phyloP scores from a whole-genome alignment of 768 basidiomycete species.

The Amanita rubescens region DNA sequence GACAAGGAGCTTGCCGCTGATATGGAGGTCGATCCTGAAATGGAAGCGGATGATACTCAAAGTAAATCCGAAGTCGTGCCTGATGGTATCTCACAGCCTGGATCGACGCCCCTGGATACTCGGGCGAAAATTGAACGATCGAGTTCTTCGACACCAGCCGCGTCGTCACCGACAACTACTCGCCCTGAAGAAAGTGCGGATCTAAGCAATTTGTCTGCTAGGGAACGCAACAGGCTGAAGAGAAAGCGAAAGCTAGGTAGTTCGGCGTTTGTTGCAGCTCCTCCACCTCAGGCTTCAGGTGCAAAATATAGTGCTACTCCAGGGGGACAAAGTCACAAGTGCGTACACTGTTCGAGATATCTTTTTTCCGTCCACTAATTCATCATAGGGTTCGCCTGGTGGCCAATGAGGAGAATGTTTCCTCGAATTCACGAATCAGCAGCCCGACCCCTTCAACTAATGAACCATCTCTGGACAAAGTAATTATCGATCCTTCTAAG shows the following conservation, averaged over 20 bases:
- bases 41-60: constrained; percentile 31
- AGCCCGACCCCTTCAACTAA: constrained; percentile 46
- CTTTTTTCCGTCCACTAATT: constrained; percentile 5
- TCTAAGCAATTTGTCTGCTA: constrained; percentile 63
- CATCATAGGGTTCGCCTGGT: constrained; percentile 61
- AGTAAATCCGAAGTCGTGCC: constrained; percentile 19
- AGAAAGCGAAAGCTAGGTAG: constrained; percentile 89
- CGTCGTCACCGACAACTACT: constrained; percentile 42
- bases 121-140: constrained; percentile 12
- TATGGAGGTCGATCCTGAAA: constrained; percentile 36
- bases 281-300: constrained; percentile 51
- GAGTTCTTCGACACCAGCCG: constrained; percentile 38
- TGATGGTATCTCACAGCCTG: constrained; percentile 17
- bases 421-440: constrained; percentile 45
- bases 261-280: constrained; percentile 71
- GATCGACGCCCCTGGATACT: background rate
- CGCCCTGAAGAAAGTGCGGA: constrained; percentile 39
- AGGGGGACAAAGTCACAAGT: constrained; percentile 55
- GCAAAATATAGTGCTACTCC: constrained; percentile 58
- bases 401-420: constrained; percentile 49
- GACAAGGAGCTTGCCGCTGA: constrained; percentile 74
- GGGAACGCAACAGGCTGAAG: constrained; percentile 91
- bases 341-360: constrained; percentile 12
- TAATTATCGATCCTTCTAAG: constrained; percentile 72
- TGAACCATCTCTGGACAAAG: constrained; percentile 46